Conservation (phyloP, 2,329 filamentous ascomycete genomes). For the Mycogone perniciosa region DNA sequence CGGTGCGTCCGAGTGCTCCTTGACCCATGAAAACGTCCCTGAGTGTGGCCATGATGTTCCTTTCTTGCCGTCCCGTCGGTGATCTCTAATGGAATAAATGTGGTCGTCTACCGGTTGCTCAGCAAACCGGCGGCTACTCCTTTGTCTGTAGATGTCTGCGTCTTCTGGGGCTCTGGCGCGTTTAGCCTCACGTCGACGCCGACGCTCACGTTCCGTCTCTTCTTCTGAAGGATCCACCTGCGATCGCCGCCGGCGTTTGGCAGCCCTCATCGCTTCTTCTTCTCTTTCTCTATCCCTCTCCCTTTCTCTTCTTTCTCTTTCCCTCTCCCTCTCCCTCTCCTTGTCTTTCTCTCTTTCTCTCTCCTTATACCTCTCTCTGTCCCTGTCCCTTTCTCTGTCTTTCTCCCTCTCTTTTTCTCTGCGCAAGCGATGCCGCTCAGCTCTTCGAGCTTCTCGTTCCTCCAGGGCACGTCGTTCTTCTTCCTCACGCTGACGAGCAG, state of each 20-base stretch:
- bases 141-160: conserved; percentile 27
- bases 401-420: conserved; percentile 41
- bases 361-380: conserved; percentile 29
- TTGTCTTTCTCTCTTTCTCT: conserved; percentile 41
- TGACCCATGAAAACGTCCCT: conserved; percentile 60
- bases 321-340: conserved; percentile 36
- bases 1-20: conserved; percentile 56
- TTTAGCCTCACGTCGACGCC: conserved; percentile 47
- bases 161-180: conserved; percentile 38
- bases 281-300: conserved; percentile 36
- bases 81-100: conserved; percentile 36
- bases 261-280: conserved; percentile 38
- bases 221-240: conserved; percentile 38
- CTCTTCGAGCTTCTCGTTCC: conserved; percentile 42
- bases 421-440: conserved; percentile 44
- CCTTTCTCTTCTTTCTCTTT: conserved; percentile 10
- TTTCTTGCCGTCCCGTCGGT: conserved; percentile 30
- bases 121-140: conserved; percentile 34
- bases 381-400: conserved; percentile 25
- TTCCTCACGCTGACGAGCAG: conserved; percentile 42
- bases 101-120: conserved; percentile 40
- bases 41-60: conserved; percentile 52
- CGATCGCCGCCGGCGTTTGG: conserved; percentile 44
- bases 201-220: conserved; percentile 47
- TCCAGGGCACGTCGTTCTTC: conserved; percentile 43